Evolutionary conservation across 768 basidiomycete species (phyloP).

Genomic region (Wakefieldia striispora): DNA sequence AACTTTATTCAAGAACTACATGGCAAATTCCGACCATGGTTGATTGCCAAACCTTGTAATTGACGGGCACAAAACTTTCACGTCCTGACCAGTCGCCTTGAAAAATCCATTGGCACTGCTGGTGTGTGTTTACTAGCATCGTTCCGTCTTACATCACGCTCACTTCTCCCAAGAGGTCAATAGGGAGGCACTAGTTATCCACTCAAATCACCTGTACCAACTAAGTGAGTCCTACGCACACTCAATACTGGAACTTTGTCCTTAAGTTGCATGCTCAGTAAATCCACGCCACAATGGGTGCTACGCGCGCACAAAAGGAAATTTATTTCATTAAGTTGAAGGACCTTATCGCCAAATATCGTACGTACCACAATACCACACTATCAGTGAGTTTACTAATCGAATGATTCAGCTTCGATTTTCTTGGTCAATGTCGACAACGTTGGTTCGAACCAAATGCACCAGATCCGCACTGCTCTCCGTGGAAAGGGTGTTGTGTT

Average conservation of each 20-base stretch:
- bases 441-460: conserved; percentile 99
- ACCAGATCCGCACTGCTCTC: conserved; percentile 93
- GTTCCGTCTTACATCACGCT: background rate
- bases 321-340: conserved; percentile 91
- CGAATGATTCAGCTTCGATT: conserved; percentile 73
- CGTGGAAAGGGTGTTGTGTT: conserved; percentile 95
- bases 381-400: background rate
- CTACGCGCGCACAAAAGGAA: conserved; percentile 84
- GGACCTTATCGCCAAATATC: conserved; percentile 85
- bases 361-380: conserved; percentile 48
- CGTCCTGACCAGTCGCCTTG: conserved; percentile 61
- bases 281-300: conserved; percentile 72
- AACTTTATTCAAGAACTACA: conserved; percentile 34
- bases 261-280: conserved; percentile 9
- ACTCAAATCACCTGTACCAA: conserved; percentile 21
- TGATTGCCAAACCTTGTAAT: conserved; percentile 25
- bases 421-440: conserved; percentile 99
- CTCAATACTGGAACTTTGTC: background rate
- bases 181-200: conserved; percentile 74
- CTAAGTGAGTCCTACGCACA: conserved; percentile 23
- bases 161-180: conserved; percentile 59
- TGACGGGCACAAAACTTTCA: conserved; percentile 8
- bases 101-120: conserved; percentile 92
- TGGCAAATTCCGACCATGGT: conserved; percentile 16
- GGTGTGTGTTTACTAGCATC: conserved; percentile 41